Evolutionary conservation across 2,329 filamentous ascomycete species (phyloP), one percentile per base, ranked within the genome.

Genomic region (Bretziella fagacearum): DNA sequence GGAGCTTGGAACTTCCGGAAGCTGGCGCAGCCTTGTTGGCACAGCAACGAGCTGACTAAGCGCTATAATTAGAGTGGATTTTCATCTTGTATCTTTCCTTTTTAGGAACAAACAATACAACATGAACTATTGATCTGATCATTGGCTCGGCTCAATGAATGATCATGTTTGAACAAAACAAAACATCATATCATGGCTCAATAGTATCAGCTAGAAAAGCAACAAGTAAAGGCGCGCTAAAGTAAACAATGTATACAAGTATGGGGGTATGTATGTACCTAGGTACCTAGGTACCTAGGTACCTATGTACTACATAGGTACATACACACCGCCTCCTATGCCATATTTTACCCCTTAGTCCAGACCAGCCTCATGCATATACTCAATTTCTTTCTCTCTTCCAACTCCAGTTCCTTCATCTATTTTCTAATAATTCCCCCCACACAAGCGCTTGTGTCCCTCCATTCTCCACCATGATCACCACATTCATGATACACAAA

Each of bases 31-130:
- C 27, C 4, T 17, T 2, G 40, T 43, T 43, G 40, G 26, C 40
- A 29, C 17, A 17, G 40, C 25, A 43, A 43, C 25, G 26, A 11
- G 26, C 22, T 43, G 40, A 30, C 40, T 43, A 42, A 27, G 39
- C 25, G 11, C 13, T 30, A 30, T 30, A 15, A 33, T 13, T 15
- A 33, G 6, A n/a, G 30, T 15, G 30, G 30, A 15, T 13, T 15
- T 13, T n/a, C n/a, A n/a, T n/a, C n/a, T n/a, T n/a, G n/a, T n/a
- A n/a, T n/a, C 30, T 33, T n/a, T 33, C 30, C 17, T 33, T 33
- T 33, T 33, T 33, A 15, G 30, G 30, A 15, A 33, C 17, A 33
- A 33, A 33, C 30, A 33, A 33, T 33, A 15, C n/a, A n/a, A n/a
- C n/a, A n/a, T n/a, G n/a, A n/a, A n/a, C n/a, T n/a, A n/a, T n/a